Base-by-base conservation (phyloP, 805 yeast species). In the Candida argentea region DNA sequence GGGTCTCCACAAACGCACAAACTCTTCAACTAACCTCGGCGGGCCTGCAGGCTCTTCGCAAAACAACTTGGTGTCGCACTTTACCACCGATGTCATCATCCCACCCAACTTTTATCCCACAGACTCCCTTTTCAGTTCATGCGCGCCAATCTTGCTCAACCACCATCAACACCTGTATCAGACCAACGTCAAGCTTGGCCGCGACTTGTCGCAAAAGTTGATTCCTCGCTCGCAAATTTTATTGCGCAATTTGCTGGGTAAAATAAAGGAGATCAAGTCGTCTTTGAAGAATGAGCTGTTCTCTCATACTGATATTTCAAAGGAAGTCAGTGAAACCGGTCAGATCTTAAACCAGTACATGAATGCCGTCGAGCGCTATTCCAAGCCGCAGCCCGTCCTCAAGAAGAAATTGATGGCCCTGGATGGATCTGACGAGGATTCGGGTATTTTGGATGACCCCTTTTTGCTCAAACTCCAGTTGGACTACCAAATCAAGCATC, bases 301-400 rank as follows among this genome's bases (percentile, higher is more conserved):
- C 38, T 57, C 63, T 15, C 61, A 59, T 35, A 40, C 48, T 12
- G 44, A 48, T 5, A 36, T 61, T 16, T 33, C 51, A 9, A 57
- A 44, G 26, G 67, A 61, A 48, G 67, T 79, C 32, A 65, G 65
- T 29, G 72, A 69, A 31, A 78, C 94, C 2, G 78, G 76, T 31
- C 50, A 54, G 22, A 71, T 73, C 18, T 47, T 77, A 31, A 49
- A 42, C 19, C 35, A 38, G 23, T 62, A 54, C 32, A 50, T 46
- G 37, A 32, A 38, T 15, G 42, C 64, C 1, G 42, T 61, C 8
- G 61, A 57, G 30, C 38, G 49, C 11, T 61, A 59, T 36, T 49
- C 50, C 20, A 31, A 34, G 9, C 50, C 57, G 25, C 61, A 62
- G 31, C 75, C 42, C 27, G 53, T 57, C 5, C 28, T 47, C 17